Conservation (phyloP, 768 basidiomycete species). For the Podaxis sp. region DNA sequence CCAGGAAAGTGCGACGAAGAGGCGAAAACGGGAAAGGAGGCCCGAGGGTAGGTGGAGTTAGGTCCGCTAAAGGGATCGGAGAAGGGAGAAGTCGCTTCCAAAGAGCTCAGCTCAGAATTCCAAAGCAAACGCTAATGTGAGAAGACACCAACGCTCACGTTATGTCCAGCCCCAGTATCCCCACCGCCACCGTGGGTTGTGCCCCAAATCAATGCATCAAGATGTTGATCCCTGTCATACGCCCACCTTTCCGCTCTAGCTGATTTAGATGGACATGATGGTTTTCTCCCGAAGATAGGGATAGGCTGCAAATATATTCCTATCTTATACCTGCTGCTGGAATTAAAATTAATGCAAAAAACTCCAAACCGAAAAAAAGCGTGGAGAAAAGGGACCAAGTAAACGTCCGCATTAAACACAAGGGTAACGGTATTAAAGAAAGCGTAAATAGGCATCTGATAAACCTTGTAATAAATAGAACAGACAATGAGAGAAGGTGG, state of each 20-base stretch:
- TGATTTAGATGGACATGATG: conserved; percentile 4
- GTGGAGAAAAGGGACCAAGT: neutral
- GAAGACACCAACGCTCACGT: neutral
- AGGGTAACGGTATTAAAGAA: neutral
- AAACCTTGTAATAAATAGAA: conserved; percentile 4
- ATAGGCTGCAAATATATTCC: neutral
- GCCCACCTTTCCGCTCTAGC: neutral
- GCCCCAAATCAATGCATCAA: conserved; percentile 3
- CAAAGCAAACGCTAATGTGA: neutral
- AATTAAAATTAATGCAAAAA: neutral
- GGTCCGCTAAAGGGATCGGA: neutral
- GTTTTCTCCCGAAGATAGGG: neutral
- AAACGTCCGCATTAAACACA: neutral
- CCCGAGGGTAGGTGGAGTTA: neutral
- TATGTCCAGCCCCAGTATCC: neutral
- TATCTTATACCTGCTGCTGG: neutral
- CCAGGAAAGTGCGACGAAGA: conserved; percentile 13
- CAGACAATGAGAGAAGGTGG: neutral
- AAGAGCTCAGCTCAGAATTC: conserved; percentile 13
- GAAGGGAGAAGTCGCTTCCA: neutral
- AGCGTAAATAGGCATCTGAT: neutral
- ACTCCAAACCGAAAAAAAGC: neutral
- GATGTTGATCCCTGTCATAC: conserved; percentile 2
- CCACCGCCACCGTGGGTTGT: neutral
- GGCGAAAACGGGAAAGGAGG: neutral